Base-by-base conservation (phyloP, 139 green algal species). In the Tetradesmus obliquus region DNA sequence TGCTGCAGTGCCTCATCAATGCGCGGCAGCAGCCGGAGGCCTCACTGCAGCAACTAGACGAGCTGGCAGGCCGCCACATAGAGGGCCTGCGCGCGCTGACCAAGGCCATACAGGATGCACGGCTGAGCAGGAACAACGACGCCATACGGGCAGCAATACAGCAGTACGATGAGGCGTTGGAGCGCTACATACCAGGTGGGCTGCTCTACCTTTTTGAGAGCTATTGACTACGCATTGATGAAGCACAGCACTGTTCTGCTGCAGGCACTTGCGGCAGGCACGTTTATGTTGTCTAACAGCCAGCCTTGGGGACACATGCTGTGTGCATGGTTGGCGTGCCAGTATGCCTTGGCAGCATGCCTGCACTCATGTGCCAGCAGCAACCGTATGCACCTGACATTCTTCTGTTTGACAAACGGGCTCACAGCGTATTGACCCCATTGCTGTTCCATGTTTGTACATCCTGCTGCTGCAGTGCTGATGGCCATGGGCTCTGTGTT, bases 151-250 rank as follows among this genome's bases (percentile, higher is more conserved):
- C 92, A 58, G 76, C 89, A 3, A 97, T 99, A 82, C 93, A 94
- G 53, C 96, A 96, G 88, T 99, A 99, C 91, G 97, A 98, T 82
- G 96, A 97, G 71, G 97, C 95, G 12, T 90, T 99, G 54, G 97
- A 98, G 84, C 93, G 88, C 0, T 99, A 97, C 91, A 94, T 93
- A 60, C 83, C 88, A 87, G 90, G 91, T 94, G 17, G 1, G 91
- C 69, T 3, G 32, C 32, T 45, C 32, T 45, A 45, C 32, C 32
- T 12, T 72, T 72, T 12, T 72, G 62, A 15, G 13, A 72, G 62
- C 1, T 20, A 72, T 72, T 45, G 32, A 45, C 32, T 45, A 45
- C 32, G 32, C 32, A 45, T 45, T 45, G 32, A 45, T 45, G 32
- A 45, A 45, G 32, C 32, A 45, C 32, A 45, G 32, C 32, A 45